Percentiles rank a stretch among this genome's conserved stretches.
Conservation (phyloP, 1,284 basidiomycete species). For the Rhodotorula sp. region DNA sequence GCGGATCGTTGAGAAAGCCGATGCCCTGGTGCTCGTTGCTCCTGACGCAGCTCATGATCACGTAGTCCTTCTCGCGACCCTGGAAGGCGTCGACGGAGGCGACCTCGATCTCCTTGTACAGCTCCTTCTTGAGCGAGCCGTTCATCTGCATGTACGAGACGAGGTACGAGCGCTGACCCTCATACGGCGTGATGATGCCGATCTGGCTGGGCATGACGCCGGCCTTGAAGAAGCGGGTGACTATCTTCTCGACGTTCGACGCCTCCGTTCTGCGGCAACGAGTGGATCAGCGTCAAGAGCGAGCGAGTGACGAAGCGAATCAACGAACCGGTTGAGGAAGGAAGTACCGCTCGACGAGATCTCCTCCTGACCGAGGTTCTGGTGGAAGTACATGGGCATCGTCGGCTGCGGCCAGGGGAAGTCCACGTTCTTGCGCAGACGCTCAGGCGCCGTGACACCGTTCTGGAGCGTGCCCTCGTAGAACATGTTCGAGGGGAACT, state of each 20-base stretch:
- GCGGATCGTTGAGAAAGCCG: constrained; percentile 96
- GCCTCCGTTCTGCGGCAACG: constrained; percentile 78
- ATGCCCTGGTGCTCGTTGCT: constrained; percentile 99
- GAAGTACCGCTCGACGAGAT: constrained; percentile 98
- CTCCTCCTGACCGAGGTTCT: constrained; percentile 97
- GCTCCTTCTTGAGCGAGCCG: constrained; percentile 94
- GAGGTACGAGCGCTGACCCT: constrained; percentile 97
- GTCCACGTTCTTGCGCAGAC: constrained; percentile 93
- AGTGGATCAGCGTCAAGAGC: constrained; percentile 8
- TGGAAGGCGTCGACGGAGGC: constrained; percentile 99
- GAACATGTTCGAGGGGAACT: constrained; percentile 99
- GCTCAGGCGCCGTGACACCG: constrained; percentile 96
- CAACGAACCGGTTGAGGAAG: constrained; percentile 79
- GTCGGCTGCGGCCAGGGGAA: constrained; percentile 99
- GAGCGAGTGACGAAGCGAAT: background rate
- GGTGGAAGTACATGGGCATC: constrained; percentile 99
- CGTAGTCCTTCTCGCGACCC: constrained; percentile 99
- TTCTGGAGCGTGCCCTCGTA: constrained; percentile 99
- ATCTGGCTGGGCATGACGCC: constrained; percentile 94
- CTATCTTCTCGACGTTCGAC: constrained; percentile 98
- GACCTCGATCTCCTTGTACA: constrained; percentile 99
- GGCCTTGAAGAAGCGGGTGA: constrained; percentile 99
- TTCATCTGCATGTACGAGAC: constrained; percentile 99
- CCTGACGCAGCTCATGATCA: constrained; percentile 97
- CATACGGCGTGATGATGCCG: constrained; percentile 97